phyloP scores from a whole-genome alignment of 176 grass and related monocot genomes.

The Rhynchospora breviuscula region DNA sequence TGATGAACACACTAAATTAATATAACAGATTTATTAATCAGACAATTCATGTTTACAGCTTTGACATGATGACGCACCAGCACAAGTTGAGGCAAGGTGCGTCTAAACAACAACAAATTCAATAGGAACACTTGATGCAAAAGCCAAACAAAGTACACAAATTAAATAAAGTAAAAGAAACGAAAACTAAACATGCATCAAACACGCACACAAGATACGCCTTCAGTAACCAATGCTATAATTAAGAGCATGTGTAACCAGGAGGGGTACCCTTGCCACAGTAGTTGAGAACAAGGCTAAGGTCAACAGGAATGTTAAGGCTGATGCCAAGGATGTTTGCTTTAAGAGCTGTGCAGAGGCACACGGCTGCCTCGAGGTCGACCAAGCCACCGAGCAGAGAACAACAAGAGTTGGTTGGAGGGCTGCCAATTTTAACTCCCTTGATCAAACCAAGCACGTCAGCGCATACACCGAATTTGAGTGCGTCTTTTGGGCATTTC shows the following conservation, averaged over 20 bases:
- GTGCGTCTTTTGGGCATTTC: conserved; percentile 10
- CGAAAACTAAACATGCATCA: conserved; percentile 2
- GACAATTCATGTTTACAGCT: conserved; percentile 17
- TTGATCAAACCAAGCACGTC: conserved; percentile 14
- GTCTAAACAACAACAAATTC: neutral
- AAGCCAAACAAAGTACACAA: neutral
- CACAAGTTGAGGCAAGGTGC: neutral
- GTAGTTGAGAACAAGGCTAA: conserved; percentile 54
- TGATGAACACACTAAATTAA: neutral
- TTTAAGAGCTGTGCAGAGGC: conserved; percentile 57
- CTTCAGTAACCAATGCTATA: neutral
- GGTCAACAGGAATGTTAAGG: conserved; percentile 42
- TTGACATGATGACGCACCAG: neutral
- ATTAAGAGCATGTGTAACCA: conserved; percentile 32
- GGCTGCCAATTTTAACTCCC: neutral
- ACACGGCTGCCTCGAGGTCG: conserved; percentile 53
- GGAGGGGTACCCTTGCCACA: conserved; percentile 42
- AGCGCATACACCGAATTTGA: conserved; percentile 2
- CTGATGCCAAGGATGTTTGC: conserved; percentile 51
- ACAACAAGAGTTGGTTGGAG: neutral
- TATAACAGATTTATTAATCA: neutral
- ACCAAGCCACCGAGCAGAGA: conserved; percentile 29
- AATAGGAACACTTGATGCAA: neutral
- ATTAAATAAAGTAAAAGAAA: neutral
- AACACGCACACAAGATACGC: conserved; percentile 1